Evolutionary conservation across 352 stramenopile species (phyloP), one percentile per base, ranked within the genome.

Genomic region (Phytopythium boreale): DNA sequence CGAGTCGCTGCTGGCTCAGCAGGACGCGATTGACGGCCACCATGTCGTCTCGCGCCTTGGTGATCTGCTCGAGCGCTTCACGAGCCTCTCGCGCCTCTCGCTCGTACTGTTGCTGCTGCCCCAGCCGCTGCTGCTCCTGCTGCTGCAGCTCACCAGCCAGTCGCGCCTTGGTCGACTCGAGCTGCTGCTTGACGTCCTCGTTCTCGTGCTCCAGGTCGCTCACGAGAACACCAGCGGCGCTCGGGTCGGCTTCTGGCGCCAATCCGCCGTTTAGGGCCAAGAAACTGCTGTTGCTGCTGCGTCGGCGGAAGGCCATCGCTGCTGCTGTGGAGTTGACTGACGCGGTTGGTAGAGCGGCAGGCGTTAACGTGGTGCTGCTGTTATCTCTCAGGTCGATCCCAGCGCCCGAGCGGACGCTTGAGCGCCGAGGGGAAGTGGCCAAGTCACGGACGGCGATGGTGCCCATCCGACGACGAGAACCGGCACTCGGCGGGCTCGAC

Each of bases 31-130:
- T 79, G 22, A 79, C 66, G 7, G 71, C 71, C 55, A 74, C 44
- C 71, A 79, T 79, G 58, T 79, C 71, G 62, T 79, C 71, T 20
- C 71, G 68, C 19, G 62, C 56, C 57, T 78, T 63, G 11, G 73
- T 55, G 27, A 72, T 59, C 36, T 52, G 63, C n/a, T 66, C 70
- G 34, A 66, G 60, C 24, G 61, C 36, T 24, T 75, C 64, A 12
- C 67, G 67, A 27, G 70, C 70, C 7, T 49, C 63, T 15, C 49
- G 53, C 14, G 66, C 51, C 6, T 59, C 50, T 27, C 69, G 49
- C 26, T 63, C 56, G 19, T 66, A 59, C 36, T 68, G 62, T 4
- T 61, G 63, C 20, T 74, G 61, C 19, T 66, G 46, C 1, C 61
- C 43, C 26, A 24, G 55, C 3, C 78, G 22, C 64, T 75, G 55